Evolutionary conservation across 257 asterid genomes (phyloP), one percentile per base, ranked within the genome.

Genomic region (Verbascum thapsus): DNA sequence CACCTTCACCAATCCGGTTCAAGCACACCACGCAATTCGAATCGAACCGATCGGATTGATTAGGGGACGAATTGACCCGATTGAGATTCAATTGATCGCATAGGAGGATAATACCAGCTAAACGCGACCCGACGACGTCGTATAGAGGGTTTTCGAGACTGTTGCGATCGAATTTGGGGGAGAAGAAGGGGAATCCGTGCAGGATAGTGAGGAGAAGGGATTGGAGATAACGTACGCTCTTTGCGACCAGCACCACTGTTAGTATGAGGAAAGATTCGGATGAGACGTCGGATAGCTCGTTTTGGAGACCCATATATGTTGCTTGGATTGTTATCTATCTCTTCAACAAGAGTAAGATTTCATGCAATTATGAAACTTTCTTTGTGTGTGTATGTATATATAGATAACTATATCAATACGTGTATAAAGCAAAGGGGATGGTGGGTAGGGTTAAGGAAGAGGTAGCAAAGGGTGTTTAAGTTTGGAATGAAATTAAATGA

Each of bases 31-130:
- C 87, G 61, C 95, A 88, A 40, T 77, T 81, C 54, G 75, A 63
- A 43, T 60, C n/a, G n/a, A n/a, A n/a, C n/a, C n/a, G n/a, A n/a
- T n/a, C 56, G 26, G 70, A 18, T 38, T 4, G 67, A 23, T 48
- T 58, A 18, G 32, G 22, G 66, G 69, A 71, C 0, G 96, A 82
- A 2, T 63, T 17, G 11, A 56, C 59, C 52, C 88, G 81, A 68
- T 86, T 88, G 79, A 82, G 75, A 38, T 83, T 78, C 45, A 84
- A 54, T 19, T 88, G 96, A 55, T 88, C 95, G 63, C 94, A 73
- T 8, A 86, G 81, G 68, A 82, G 54, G 20, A 78, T 57, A 5
- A 88, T 52, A 0, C 91, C 85, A 19, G 87, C 68, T 3, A 84
- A 70, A 19, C 91, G 85, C 7, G 90, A 78, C n/a, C 88, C 95